A percentile compares a stretch with the other conserved stretches of the same genome.
Conservation (phyloP, 2,329 filamentous ascomycete genomes). For the Didymella sp. region DNA sequence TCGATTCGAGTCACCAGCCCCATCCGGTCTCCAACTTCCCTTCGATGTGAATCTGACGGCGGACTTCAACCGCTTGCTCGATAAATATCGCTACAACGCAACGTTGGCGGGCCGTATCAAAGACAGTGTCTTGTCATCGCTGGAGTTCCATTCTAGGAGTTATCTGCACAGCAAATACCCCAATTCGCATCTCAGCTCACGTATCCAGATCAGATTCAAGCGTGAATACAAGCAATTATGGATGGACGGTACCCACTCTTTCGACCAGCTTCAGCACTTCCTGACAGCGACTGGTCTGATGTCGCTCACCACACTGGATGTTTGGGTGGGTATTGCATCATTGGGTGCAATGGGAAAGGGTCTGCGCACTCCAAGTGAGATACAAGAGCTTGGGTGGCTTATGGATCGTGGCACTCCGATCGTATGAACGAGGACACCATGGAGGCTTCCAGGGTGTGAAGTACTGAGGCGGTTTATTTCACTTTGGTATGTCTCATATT, state of each 20-base stretch:
- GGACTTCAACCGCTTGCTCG: not conserved
- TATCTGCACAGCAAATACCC: not conserved
- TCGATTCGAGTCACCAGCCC: not conserved
- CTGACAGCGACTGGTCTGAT: not conserved
- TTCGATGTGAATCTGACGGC: not conserved
- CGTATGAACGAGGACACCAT: not conserved
- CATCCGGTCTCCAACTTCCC: not conserved
- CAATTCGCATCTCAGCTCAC: not conserved
- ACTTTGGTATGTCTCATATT: not conserved
- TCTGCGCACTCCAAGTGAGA: not conserved
- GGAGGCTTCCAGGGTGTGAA: not conserved
- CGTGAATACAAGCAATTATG: not conserved
- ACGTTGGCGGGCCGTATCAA: not conserved
- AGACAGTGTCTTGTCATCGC: not conserved
- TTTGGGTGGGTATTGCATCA: constrained; percentile 2
- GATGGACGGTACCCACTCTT: not conserved
- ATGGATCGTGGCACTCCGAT: not conserved
- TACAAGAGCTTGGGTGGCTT: not conserved
- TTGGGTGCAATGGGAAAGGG: not conserved
- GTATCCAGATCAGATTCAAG: not conserved
- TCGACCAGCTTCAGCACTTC: not conserved
- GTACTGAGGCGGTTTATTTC: not conserved
- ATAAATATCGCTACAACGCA: not conserved
- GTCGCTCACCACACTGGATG: not conserved
- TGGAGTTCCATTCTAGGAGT: not conserved